Conservation (phyloP, 208 protist species). For the Acanthamoeba lenticulata region DNA sequence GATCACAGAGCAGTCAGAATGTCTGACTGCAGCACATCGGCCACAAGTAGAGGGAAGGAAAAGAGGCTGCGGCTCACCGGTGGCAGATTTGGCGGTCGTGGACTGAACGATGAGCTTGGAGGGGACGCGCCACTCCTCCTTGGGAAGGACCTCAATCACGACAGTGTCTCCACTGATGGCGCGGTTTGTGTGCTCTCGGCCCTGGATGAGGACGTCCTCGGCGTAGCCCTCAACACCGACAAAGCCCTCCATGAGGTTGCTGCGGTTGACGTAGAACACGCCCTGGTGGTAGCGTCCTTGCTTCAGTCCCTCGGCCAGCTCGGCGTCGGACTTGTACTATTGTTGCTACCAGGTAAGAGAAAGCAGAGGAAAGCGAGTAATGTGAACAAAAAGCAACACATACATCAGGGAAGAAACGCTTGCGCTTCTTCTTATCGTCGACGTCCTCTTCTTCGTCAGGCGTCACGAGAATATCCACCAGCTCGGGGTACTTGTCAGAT, state of each 20-base stretch:
- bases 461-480: constrained; percentile 71
- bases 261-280: constrained; percentile 18
- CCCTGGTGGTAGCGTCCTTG: constrained; percentile 54
- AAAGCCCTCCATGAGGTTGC: constrained; percentile 61
- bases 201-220: constrained; percentile 38
- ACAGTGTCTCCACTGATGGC: constrained; percentile 76
- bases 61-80: not conserved
- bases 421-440: constrained; percentile 41
- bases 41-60: not conserved
- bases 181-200: constrained; percentile 29
- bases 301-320: constrained; percentile 67
- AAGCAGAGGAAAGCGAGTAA: not conserved
- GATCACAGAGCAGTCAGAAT: not conserved
- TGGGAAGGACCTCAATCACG: constrained; percentile 76
- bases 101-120: constrained; percentile 70
- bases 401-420: constrained; percentile 29
- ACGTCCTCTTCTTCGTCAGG: not conserved
- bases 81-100: not conserved
- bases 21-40: not conserved
- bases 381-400: not conserved
- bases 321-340: constrained; percentile 42
- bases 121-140: constrained; percentile 74
- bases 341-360: not conserved
- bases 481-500: constrained; percentile 42
- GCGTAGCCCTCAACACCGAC: constrained; percentile 31